These are phyloP conservation scores for Pythium rishiriense DNA, from an alignment of 352 stramenopile genomes.

Conservation along the genomic window DNA sequence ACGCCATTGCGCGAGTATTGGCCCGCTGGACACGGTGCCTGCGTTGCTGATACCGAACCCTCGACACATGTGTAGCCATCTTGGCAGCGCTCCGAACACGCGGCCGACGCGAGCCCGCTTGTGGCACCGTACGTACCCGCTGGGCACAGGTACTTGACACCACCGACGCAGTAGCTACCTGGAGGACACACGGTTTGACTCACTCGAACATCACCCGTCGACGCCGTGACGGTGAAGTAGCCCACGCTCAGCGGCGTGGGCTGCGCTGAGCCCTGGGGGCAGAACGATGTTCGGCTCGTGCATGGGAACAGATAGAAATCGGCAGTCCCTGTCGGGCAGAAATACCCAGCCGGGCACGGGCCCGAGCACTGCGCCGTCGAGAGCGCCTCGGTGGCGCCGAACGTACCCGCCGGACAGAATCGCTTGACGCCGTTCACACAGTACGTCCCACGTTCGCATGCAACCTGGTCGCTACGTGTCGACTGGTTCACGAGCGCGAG, in stretches of 20 bases:
- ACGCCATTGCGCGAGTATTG: conserved; percentile 62
- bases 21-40: conserved; percentile 52
- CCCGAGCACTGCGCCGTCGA: conserved; percentile 47
- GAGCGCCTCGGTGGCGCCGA: conserved; percentile 39
- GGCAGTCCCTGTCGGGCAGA: conserved; percentile 52
- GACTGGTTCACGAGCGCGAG: conserved; percentile 41
- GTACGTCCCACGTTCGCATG: conserved; percentile 61
- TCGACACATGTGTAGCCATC: conserved; percentile 52
- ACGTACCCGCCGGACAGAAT: conserved; percentile 50
- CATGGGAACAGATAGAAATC: conserved; percentile 44
- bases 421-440: conserved; percentile 55
- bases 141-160: conserved; percentile 52
- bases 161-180: conserved; percentile 63
- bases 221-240: conserved; percentile 45
- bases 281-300: conserved; percentile 39
- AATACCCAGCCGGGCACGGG: conserved; percentile 64
- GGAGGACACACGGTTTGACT: conserved; percentile 54
- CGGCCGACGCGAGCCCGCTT: conserved; percentile 37
- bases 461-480: conserved; percentile 40
- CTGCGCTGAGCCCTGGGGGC: conserved; percentile 38
- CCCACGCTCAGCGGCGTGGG: conserved; percentile 41
- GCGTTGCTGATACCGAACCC: conserved; percentile 43
- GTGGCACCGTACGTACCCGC: conserved; percentile 50
- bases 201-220: conserved; percentile 35
- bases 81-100: conserved; percentile 58